Base-by-base conservation (phyloP, 164 flowering plant species). In the Nymphaea colorata region DNA sequence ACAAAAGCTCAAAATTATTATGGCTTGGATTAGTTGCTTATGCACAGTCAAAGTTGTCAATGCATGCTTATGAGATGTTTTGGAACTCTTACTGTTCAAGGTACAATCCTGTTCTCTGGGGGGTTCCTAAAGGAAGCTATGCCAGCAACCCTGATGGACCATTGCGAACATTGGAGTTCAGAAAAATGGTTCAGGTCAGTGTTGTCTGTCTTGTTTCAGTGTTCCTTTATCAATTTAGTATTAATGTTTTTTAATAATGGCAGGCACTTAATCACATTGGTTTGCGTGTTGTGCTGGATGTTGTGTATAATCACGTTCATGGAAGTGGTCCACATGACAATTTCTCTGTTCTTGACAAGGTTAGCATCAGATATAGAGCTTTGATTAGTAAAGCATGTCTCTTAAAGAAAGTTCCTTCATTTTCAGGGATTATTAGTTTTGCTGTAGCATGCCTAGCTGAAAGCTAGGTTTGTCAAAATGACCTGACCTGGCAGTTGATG, bases 111-210 rank as follows among this genome's bases (percentile, higher is more conserved):
- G 88, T 91, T 72, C 85, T 94, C 6, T 94, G 95, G 96, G 98
- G 97, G 10, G 93, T 90, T 47, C 98, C 97, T 15, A 91, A 94
- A 77, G 98, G 98, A 81, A 94, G 98, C 78, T 94, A 91, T 82
- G 91, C 98, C 43, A 86, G 84, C 82, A 78, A 87, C 66, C 86
- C 98, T 47, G 82, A 78, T 75, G 92, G 97, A 59, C 75, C 89
- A 60, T 81, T 72, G 59, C 96, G 98, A 70, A 78, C 67, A 62
- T 69, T 89, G 41, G 98, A 94, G 81, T 94, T 91, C 64, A 84
- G 98, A 71, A 84, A 76, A 80, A 89, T 94, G 97, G 86, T 94
- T 73, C 97, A 91, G 97, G 98, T 91, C 41, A 53, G 64, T 6
- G 17, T 25, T 53, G 47, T 25, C 36, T 25, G 6, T 69, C 25